Evolutionary conservation across 805 yeast species (phyloP).

Genomic region (Suhomyces emberorum): DNA sequence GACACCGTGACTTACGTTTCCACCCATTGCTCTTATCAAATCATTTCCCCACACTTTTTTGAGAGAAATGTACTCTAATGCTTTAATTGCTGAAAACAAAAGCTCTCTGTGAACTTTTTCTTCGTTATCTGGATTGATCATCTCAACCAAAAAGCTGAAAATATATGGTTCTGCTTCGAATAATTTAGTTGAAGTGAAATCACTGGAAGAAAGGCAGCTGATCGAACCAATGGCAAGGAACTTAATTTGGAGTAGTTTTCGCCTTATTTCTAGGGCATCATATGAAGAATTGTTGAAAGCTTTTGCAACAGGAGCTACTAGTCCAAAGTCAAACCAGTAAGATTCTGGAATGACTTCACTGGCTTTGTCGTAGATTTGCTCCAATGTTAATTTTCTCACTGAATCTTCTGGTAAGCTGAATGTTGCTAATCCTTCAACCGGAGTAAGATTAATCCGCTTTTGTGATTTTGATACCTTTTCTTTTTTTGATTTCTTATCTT

Average conservation of each 20-base stretch:
- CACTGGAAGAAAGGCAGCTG: constrained; percentile 53
- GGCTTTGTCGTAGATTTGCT: constrained; percentile 65
- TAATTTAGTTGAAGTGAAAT: constrained; percentile 59
- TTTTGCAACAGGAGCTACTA: constrained; percentile 64
- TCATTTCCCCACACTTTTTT: constrained; percentile 73
- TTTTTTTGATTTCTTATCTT: constrained; percentile 11
- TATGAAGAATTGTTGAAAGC: constrained; percentile 59
- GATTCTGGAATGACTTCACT: constrained; percentile 55
- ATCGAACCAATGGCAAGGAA: constrained; percentile 65
- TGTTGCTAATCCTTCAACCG: constrained; percentile 47
- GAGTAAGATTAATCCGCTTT: constrained; percentile 16
- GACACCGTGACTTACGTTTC: constrained; percentile 82
- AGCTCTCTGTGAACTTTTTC: constrained; percentile 47
- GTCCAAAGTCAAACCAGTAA: constrained; percentile 60
- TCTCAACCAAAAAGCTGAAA: constrained; percentile 64
- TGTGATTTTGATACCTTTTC: constrained; percentile 3
- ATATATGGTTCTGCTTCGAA: constrained; percentile 71
- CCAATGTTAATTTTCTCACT: constrained; percentile 50
- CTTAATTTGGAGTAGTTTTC: constrained; percentile 58
- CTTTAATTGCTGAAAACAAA: constrained; percentile 57
- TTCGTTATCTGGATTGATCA: constrained; percentile 64
- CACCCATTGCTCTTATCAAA: constrained; percentile 72
- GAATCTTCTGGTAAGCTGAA: constrained; percentile 54
- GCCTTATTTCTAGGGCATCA: constrained; percentile 54
- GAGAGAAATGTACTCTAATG: constrained; percentile 66